Evolutionary conservation across 1,139 yeast species (phyloP).

Genomic region (Sugiyamaella sp.): DNA sequence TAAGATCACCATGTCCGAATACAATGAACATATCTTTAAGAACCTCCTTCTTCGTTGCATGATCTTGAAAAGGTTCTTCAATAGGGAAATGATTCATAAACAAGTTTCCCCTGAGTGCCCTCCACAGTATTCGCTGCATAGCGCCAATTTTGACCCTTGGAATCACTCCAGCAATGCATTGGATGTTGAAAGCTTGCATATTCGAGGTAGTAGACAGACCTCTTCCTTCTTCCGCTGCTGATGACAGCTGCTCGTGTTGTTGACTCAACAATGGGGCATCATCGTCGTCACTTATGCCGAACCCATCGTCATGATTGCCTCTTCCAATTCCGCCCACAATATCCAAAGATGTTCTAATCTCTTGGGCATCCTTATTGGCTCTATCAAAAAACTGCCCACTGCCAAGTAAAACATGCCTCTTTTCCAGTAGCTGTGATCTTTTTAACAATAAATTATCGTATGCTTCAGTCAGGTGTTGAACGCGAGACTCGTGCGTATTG

Average conservation of each 20-base stretch:
- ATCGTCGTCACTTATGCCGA: conserved; percentile 24
- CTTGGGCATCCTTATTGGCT: conserved; percentile 28
- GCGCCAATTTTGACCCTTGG: conserved; percentile 68
- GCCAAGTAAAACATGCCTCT: conserved; percentile 68
- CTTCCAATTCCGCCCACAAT: conserved; percentile 14
- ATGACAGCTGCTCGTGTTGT: neutral
- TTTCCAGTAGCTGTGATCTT: conserved; percentile 61
- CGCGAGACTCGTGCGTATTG: conserved; percentile 61
- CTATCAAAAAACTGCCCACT: conserved; percentile 68
- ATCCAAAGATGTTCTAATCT: conserved; percentile 33
- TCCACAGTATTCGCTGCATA: conserved; percentile 88
- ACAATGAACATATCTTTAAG: conserved; percentile 78
- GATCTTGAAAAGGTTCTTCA: conserved; percentile 58
- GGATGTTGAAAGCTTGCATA: conserved; percentile 42
- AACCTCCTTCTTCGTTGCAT: conserved; percentile 51
- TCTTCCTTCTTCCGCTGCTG: conserved; percentile 23
- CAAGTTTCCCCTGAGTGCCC: conserved; percentile 87
- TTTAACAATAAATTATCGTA: conserved; percentile 56
- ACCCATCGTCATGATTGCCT: conserved; percentile 17
- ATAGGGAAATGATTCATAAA: conserved; percentile 73
- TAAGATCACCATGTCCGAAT: conserved; percentile 83
- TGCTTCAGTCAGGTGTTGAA: conserved; percentile 58
- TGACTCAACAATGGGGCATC: conserved; percentile 33
- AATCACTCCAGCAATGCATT: conserved; percentile 84
- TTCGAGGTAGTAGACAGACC: conserved; percentile 16